Evolutionary conservation across 495 filamentous ascomycete genomes (phyloP).

Genomic region (Hypoxylon trugodes): DNA sequence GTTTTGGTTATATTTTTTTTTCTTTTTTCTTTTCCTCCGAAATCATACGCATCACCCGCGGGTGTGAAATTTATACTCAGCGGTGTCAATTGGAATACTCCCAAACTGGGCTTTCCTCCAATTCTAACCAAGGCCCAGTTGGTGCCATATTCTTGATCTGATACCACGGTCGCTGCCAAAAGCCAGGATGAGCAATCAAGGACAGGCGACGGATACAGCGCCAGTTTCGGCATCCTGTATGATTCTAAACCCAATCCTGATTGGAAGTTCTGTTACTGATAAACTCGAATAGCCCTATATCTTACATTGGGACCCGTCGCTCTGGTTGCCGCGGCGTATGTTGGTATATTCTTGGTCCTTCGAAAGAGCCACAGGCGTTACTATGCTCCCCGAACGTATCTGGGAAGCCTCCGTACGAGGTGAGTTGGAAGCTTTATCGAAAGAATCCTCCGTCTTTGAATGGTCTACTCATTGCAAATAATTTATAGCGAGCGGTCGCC

Average conservation of each 20-base stretch:
- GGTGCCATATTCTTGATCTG: not conserved
- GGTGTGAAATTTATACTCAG: slow-evolving; percentile 11
- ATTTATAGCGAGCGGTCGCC: slow-evolving; percentile 73
- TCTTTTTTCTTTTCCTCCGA: not conserved
- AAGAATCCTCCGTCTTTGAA: not conserved
- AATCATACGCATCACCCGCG: slow-evolving; percentile 1
- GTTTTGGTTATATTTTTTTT: slow-evolving; percentile 6
- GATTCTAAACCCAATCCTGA: not conserved
- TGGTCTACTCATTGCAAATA: slow-evolving; percentile 16
- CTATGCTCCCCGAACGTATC: slow-evolving; percentile 89
- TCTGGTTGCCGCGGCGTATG: slow-evolving; percentile 69
- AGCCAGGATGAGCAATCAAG: slow-evolving; percentile 41
- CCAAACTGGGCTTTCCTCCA: not conserved
- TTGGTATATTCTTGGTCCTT: slow-evolving; percentile 78
- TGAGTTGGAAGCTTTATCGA: slow-evolving; percentile 45
- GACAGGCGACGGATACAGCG: slow-evolving; percentile 20
- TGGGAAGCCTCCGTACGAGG: slow-evolving; percentile 75
- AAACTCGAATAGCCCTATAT: slow-evolving; percentile 32
- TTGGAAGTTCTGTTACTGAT: slow-evolving; percentile 10
- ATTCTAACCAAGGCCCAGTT: not conserved
- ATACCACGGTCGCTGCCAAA: not conserved
- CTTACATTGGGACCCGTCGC: slow-evolving; percentile 74
- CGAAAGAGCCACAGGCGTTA: slow-evolving; percentile 74
- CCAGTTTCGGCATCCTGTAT: slow-evolving; percentile 34
- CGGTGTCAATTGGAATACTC: slow-evolving; percentile 5